Percentiles rank a stretch among this genome's conserved stretches.
These are phyloP conservation scores for Phytophthora colocasiae DNA, from an alignment of 352 stramenopile species.

Conservation along the genomic window DNA sequence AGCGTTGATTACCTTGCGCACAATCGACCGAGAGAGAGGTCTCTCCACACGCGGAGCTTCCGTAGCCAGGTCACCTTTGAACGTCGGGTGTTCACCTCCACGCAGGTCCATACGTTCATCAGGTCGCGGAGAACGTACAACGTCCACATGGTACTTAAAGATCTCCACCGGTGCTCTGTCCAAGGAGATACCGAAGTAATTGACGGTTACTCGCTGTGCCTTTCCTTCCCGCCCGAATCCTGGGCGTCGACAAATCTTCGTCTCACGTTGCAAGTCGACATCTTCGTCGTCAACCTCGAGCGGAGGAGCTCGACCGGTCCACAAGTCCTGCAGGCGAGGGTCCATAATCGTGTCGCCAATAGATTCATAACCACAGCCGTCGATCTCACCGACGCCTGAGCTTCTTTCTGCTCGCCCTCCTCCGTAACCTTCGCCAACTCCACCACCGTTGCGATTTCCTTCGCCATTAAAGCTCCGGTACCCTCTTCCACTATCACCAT, in stretches of 20 bases:
- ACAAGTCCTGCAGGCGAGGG: conserved; percentile 48
- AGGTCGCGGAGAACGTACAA: conserved; percentile 40
- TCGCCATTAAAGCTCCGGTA: not conserved
- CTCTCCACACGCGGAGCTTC: conserved; percentile 41
- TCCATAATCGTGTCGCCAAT: conserved; percentile 57
- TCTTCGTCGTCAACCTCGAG: conserved; percentile 36
- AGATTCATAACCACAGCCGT: conserved; percentile 54
- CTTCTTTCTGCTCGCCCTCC: conserved; percentile 4
- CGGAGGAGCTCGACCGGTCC: conserved; percentile 35
- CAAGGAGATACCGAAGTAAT: conserved; percentile 65
- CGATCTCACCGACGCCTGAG: conserved; percentile 12
- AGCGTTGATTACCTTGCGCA: conserved; percentile 63
- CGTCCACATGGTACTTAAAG: conserved; percentile 74
- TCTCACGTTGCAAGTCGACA: conserved; percentile 34
- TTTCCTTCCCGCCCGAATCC: conserved; percentile 36
- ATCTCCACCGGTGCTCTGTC: conserved; percentile 49
- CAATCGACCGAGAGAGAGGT: conserved; percentile 44
- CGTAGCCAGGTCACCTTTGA: not conserved
- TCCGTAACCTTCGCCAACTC: conserved; percentile 7
- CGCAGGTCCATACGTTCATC: conserved; percentile 33
- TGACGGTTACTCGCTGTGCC: conserved; percentile 45
- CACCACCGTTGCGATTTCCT: not conserved
- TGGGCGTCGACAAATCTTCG: conserved; percentile 48
- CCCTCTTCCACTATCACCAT: not conserved
- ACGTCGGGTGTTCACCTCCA: conserved; percentile 29